A percentile compares a stretch with the other conserved stretches of the same genome.
Evolutionary conservation across 805 yeast species (phyloP).

Genomic region (Hermanozyma aechmeae): DNA sequence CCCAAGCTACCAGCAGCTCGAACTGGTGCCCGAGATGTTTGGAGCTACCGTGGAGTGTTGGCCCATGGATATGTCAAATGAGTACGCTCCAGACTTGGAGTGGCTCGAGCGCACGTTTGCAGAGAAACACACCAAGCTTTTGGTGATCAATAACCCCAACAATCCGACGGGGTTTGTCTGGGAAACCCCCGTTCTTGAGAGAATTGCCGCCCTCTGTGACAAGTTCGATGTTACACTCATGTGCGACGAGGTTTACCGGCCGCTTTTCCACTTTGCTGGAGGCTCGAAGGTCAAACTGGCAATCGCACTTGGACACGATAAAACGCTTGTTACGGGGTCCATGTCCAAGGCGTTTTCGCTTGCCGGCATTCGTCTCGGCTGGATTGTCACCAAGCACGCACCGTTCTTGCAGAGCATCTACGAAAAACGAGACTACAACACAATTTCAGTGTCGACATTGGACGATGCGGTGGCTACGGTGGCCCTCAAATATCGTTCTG

Average conservation of each 20-base stretch:
- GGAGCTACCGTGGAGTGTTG: conserved; percentile 23
- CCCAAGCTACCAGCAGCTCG: conserved; percentile 43
- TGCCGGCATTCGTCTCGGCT: conserved; percentile 47
- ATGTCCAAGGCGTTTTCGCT: conserved; percentile 46
- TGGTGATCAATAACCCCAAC: conserved; percentile 30
- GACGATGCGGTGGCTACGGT: conserved; percentile 39
- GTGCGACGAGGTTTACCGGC: conserved; percentile 48
- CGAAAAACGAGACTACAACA: conserved; percentile 40
- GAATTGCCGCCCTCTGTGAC: conserved; percentile 29
- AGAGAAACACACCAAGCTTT: conserved; percentile 28
- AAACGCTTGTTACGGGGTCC: conserved; percentile 39
- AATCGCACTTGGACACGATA: conserved; percentile 29
- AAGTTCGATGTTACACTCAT: conserved; percentile 23
- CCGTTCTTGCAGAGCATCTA: conserved; percentile 20
- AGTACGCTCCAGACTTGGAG: conserved; percentile 26
- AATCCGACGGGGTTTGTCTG: conserved; percentile 34
- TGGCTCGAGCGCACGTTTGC: conserved; percentile 19
- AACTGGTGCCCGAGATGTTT: conserved; percentile 38
- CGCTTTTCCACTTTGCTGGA: conserved; percentile 30
- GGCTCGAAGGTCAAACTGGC: conserved; percentile 23
- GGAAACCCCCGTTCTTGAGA: conserved; percentile 18
- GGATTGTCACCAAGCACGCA: conserved; percentile 34
- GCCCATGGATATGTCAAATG: conserved; percentile 20
- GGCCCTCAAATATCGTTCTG: conserved; percentile 25
- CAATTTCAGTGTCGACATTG: conserved; percentile 37